Evolutionary conservation across 331 rosid species (phyloP).

Genomic region (Saraca asoca): DNA sequence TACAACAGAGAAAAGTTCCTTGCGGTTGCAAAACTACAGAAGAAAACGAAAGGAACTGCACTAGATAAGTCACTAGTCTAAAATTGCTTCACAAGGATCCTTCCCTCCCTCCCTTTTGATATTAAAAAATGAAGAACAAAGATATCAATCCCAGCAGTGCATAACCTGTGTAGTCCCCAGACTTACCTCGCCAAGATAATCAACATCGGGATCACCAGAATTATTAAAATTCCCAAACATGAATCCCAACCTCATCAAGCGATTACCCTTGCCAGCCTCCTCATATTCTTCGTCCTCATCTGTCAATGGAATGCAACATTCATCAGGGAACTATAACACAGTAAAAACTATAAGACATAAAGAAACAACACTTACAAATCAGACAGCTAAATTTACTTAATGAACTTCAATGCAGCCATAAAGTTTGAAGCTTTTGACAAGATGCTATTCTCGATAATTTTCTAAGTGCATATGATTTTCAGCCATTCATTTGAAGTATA

Average conservation of each 20-base stretch:
- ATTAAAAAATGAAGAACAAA: background rate
- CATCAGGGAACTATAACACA: conserved; percentile 24
- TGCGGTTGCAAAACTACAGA: background rate
- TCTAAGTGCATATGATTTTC: background rate
- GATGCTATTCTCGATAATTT: conserved; percentile 6
- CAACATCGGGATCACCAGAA: conserved; percentile 93
- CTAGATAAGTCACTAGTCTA: background rate
- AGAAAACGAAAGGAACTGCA: background rate
- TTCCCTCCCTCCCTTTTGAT: background rate
- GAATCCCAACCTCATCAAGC: conserved; percentile 83
- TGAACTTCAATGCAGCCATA: conserved; percentile 14
- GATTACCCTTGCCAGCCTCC: conserved; percentile 70
- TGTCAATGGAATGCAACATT: conserved; percentile 33
- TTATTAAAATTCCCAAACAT: conserved; percentile 97
- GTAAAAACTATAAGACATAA: conserved; percentile 21
- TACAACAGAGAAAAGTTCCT: background rate
- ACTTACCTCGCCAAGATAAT: conserved; percentile 92
- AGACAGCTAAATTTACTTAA: background rate
- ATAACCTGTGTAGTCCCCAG: too few species aligned
- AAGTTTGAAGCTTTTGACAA: conserved; percentile 1
- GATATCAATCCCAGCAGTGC: background rate
- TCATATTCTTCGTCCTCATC: conserved; percentile 88
- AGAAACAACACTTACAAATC: conserved; percentile 19
- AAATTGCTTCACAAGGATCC: background rate
- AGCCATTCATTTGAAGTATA: background rate